Evolutionary conservation across 2,329 filamentous ascomycete species (phyloP), one percentile per base, ranked within the genome.

Genomic region (Pseudocercospora eumusae): DNA sequence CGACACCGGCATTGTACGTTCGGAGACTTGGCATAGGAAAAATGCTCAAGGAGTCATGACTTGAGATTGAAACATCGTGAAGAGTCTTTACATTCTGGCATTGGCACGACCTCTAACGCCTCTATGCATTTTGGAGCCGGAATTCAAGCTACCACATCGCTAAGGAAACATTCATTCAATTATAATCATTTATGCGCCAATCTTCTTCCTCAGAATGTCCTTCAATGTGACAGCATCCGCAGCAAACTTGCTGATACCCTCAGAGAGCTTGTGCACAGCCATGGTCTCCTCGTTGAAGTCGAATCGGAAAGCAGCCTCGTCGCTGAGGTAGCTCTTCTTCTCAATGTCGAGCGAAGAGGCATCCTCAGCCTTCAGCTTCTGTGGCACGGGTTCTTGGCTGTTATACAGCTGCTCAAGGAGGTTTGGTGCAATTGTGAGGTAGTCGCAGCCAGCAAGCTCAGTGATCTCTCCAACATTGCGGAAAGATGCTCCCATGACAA

Each of bases 241-340:
- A 63, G 95, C 93, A 76, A 99, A 99, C 84, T 97, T 97, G 85
- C 91, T 96, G 85, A 99, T 99, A 81, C 95, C 95, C 83, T 99
- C 95, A 66, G 93, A 91, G 73, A 99, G 88, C 90, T 99, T 99
- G 89, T 98, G 93, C 70, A 96, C 92, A 67, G 91, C 95, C 95
- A 99, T 99, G 80, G 93, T 90, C 76, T 99, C 92, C 86, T 99
- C 95, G 86, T 99, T 99, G 88, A 99, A 96, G 82, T 93, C 90
- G 84, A 97, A 99, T 79, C 95, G 92, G 93, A 98, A 99, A 55
- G 81, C 75, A 58, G 92, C 74, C 86, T 99, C 95, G 80, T 95
- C 84, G 76, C 89, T 86, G 80, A 99, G 89, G 86, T 96, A 99
- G 62, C 82, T 83, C 84, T 90, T 91, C 90, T 92, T 96, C 83